Evolutionary conservation across 1,139 yeast species (phyloP).

Genomic region (Wickerhamomyces sp.): DNA sequence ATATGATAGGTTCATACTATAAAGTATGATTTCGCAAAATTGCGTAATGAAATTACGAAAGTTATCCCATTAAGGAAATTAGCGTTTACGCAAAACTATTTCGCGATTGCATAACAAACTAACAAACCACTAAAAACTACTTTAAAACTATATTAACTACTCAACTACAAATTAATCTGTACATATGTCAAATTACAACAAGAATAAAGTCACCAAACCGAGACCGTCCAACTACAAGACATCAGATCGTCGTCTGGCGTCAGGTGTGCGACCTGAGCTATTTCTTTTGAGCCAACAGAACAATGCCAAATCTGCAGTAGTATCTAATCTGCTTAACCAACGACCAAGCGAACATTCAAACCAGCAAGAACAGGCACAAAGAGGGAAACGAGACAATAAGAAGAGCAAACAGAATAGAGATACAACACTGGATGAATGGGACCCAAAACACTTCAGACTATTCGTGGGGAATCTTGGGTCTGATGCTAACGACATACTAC

Average conservation of each 20-base stretch:
- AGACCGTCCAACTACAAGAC: slow-evolving; percentile 33
- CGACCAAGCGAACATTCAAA: not conserved
- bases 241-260: slow-evolving; percentile 50
- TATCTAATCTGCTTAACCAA: slow-evolving; percentile 2
- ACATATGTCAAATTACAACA: not conserved
- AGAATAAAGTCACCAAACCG: slow-evolving; percentile 16
- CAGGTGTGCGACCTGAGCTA: slow-evolving; percentile 41
- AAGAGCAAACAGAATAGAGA: slow-evolving; percentile 44
- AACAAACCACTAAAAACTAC: too few species aligned
- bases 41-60: too few species aligned
- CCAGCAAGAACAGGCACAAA: not conserved
- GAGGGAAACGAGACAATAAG: slow-evolving; percentile 31
- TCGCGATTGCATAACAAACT: too few species aligned
- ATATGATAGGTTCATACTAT: too few species aligned
- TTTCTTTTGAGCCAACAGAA: slow-evolving; percentile 32
- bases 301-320: slow-evolving; percentile 4
- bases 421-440: slow-evolving; percentile 49
- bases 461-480: slow-evolving; percentile 73
- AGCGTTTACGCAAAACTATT: not conserved
- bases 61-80: not conserved
- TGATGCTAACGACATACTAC: slow-evolving; percentile 57
- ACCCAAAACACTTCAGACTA: slow-evolving; percentile 63
- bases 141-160: too few species aligned
- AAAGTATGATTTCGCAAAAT: too few species aligned
- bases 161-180: not conserved